phyloP scores from a whole-genome alignment of 2,329 filamentous ascomycete species.

The Epicoccum nigrum region DNA sequence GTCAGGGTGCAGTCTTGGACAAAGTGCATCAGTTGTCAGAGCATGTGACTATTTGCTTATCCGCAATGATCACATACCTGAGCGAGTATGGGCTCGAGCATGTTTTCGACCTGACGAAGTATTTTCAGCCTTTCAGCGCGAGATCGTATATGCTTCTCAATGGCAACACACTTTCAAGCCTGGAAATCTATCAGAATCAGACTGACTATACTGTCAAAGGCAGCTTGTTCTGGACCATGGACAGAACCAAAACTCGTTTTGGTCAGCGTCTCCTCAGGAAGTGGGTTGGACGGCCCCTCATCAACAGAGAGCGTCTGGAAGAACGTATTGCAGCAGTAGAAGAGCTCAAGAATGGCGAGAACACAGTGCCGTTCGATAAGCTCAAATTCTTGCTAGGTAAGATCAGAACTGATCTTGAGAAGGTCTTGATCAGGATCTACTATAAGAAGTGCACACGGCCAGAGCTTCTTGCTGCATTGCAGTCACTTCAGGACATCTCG shows the following conservation, averaged over 20 bases:
- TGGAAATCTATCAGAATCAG: slow-evolving; percentile 95
- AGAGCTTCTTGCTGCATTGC: slow-evolving; percentile 83
- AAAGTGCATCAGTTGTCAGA: slow-evolving; percentile 86
- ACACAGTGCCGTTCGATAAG: slow-evolving; percentile 72
- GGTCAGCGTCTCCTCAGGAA: slow-evolving; percentile 87
- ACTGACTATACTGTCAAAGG: slow-evolving; percentile 86
- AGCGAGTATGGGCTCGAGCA: slow-evolving; percentile 92
- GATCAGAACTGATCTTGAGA: slow-evolving; percentile 83
- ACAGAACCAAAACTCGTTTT: slow-evolving; percentile 89
- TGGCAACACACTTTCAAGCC: slow-evolving; percentile 88
- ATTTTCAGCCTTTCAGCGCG: slow-evolving; percentile 94
- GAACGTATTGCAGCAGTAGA: slow-evolving; percentile 83
- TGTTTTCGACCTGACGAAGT: slow-evolving; percentile 94
- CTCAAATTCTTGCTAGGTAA: slow-evolving; percentile 73
- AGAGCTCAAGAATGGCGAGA: slow-evolving; percentile 75
- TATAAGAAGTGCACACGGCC: slow-evolving; percentile 94
- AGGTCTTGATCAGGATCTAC: slow-evolving; percentile 92
- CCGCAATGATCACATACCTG: slow-evolving; percentile 93
- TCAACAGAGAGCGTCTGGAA: slow-evolving; percentile 76
- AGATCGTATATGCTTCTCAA: slow-evolving; percentile 95
- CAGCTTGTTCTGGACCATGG: slow-evolving; percentile 92
- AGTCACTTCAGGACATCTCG: slow-evolving; percentile 82
- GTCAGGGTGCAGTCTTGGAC: slow-evolving; percentile 70
- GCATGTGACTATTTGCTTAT: slow-evolving; percentile 86
- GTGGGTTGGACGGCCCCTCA: slow-evolving; percentile 90